These are phyloP conservation scores for Diaporthe helianthi DNA, from an alignment of 2,329 filamentous ascomycete genomes.

Conservation along the genomic window DNA sequence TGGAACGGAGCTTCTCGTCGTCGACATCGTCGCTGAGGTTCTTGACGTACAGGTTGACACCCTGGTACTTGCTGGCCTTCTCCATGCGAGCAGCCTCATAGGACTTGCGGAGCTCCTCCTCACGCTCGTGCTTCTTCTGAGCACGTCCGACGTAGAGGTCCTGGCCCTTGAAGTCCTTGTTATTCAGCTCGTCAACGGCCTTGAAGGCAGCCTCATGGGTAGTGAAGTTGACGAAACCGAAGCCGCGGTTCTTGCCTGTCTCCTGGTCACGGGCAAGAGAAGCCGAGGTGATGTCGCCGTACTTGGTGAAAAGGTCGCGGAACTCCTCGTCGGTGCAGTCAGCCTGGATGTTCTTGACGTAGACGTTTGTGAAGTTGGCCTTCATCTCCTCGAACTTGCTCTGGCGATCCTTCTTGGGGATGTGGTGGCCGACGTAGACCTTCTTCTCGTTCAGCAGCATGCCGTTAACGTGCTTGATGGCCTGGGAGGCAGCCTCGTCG, in stretches of 20 bases:
- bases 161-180: constrained; percentile 90
- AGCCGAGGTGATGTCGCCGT: constrained; percentile 92
- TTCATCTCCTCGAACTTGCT: constrained; percentile 99
- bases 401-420: constrained; percentile 99
- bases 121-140: constrained; percentile 99
- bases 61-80: constrained; percentile 99
- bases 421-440: constrained; percentile 98
- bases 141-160: constrained; percentile 97
- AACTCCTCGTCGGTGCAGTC: constrained; percentile 94
- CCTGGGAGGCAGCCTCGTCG: constrained; percentile 92
- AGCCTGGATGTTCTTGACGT: constrained; percentile 94
- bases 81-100: constrained; percentile 97
- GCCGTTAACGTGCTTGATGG: constrained; percentile 99
- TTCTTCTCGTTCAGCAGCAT: constrained; percentile 99
- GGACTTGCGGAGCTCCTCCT: constrained; percentile 98
- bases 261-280: constrained; percentile 89
- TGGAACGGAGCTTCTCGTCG: constrained; percentile 94
- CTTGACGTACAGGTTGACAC: constrained; percentile 99
- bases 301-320: constrained; percentile 89
- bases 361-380: constrained; percentile 99
- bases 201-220: constrained; percentile 85
- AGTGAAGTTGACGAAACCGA: constrained; percentile 95
- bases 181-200: constrained; percentile 91
- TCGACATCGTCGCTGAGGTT: constrained; percentile 97
- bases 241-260: constrained; percentile 88